Base-by-base conservation (phyloP, 805 yeast species). In the Blastobotrys chiropterorum region DNA sequence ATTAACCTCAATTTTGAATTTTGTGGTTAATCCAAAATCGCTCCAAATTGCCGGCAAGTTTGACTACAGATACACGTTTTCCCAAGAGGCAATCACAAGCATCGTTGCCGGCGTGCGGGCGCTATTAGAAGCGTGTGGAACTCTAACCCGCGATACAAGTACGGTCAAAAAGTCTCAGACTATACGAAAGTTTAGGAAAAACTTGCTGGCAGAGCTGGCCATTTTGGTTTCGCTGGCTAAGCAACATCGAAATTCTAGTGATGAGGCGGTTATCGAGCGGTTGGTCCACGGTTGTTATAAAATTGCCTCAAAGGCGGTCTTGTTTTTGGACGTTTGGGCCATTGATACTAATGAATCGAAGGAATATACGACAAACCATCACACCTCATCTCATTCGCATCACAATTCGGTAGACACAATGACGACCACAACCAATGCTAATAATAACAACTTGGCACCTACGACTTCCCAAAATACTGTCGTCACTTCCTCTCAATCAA, bases 171-270 rank as follows among this genome's bases (percentile, higher is more conserved):
- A 58, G 38, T 57, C 64, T 3, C 67, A 63, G 22, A 52, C 62
- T 3, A 60, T 70, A 17, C 58, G 67, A 14, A 60, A 60, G 30
- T 59, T 67, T 49, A 59, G 75, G 46, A 69, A 69, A 54, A 56
- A 63, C 16, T 59, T 72, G 44, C 64, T 71, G 38, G 67, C 72
- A 1, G 73, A 72, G 50, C 63, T 71, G 22, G 72, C 74, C 6
- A 67, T 62, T 40, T 57, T 71, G 38, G 72, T 71, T 14, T 63
- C 68, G 5, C 57, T 62, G 46, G 74, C 73, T 16, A 66, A 68
- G 51, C 60, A 62, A 53, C 58, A 67, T 55, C 56, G 62, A 41
- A 58, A 60, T 54, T 56, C 66, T 26, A 56, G 64, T 40, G 67
- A 62, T 49, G 63, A 61, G 44, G 53, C 53, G 11, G 58, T 64